These are phyloP conservation scores for Hyphopichia pseudoburtonii DNA, from an alignment of 1,139 yeast genomes.

Conservation along the genomic window DNA sequence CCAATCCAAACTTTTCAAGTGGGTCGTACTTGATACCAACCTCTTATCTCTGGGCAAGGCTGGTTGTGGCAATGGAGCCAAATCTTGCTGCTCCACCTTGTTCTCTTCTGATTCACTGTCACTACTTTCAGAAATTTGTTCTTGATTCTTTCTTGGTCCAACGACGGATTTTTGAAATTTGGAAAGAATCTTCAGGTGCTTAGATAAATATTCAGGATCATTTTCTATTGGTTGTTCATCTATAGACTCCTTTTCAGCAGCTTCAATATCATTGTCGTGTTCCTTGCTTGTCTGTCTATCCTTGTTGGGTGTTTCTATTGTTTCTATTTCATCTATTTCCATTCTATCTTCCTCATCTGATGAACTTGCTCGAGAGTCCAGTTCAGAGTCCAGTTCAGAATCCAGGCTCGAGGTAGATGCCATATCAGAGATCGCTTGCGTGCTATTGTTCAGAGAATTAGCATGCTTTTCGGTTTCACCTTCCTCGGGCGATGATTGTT, in stretches of 20 bases:
- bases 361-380: too few relatives aligned
- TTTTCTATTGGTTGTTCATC: constrained; percentile 7
- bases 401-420: too few relatives aligned
- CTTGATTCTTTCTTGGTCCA: not conserved
- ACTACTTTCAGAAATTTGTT: not conserved
- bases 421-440: too few relatives aligned
- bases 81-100: constrained; percentile 43
- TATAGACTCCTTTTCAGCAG: constrained; percentile 6
- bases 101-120: constrained; percentile 7
- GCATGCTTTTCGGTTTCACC: not conserved
- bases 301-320: too few relatives aligned
- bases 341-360: too few relatives aligned
- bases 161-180: constrained; percentile 24
- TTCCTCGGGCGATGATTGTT: too few relatives aligned
- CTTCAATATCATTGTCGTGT: too few relatives aligned
- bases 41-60: constrained; percentile 53
- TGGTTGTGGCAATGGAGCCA: constrained; percentile 86
- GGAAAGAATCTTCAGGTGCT: constrained; percentile 29
- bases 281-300: too few relatives aligned
- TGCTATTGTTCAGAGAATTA: too few relatives aligned
- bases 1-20: constrained; percentile 58
- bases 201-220: constrained; percentile 23
- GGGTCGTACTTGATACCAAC: constrained; percentile 39
- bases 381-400: too few relatives aligned
- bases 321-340: too few relatives aligned